These are phyloP conservation scores for Tetrapisispora taiwanensis DNA, from an alignment of 805 yeast genomes.

Conservation along the genomic window DNA sequence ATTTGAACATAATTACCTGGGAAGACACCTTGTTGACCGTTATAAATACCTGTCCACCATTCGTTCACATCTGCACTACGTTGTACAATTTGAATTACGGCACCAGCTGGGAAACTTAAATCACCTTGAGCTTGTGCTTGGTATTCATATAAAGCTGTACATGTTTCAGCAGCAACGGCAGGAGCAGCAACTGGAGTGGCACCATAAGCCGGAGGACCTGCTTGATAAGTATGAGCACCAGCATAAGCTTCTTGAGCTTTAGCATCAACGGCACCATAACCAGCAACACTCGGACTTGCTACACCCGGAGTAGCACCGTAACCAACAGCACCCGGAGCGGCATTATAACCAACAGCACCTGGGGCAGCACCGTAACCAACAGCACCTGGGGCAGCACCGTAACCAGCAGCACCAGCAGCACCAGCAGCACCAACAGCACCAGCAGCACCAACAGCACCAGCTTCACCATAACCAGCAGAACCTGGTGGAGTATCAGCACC, in stretches of 20 bases:
- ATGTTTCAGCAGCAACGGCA: conserved; percentile 41
- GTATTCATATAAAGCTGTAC: conserved; percentile 88
- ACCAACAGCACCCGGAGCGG: conserved; percentile 10
- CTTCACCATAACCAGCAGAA: conserved; percentile 16
- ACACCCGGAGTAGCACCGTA: conserved; percentile 10
- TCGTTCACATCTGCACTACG: conserved; percentile 80
- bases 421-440: conserved; percentile 8
- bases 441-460: conserved; percentile 28
- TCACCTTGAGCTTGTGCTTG: conserved; percentile 92
- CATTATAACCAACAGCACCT: conserved; percentile 10
- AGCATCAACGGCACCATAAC: conserved; percentile 7
- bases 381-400: conserved; percentile 19
- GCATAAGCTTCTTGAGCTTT: conserved; percentile 11
- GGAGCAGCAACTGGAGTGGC: conserved; percentile 23
- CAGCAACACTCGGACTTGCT: conserved; percentile 4
- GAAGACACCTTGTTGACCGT: conserved; percentile 83
- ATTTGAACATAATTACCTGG: conserved; percentile 94
- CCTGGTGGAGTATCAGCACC: conserved; percentile 29
- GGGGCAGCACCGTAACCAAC: conserved; percentile 12
- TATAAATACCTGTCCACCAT: conserved; percentile 93
- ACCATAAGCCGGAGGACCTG: conserved; percentile 19
- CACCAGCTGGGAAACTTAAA: conserved; percentile 78
- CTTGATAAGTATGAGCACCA: conserved; percentile 14
- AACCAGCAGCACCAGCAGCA: conserved; percentile 22
- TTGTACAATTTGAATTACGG: conserved; percentile 71